These are phyloP conservation scores for Malus hybrid DNA, from an alignment of 331 rosid genomes.

Conservation along the genomic window DNA sequence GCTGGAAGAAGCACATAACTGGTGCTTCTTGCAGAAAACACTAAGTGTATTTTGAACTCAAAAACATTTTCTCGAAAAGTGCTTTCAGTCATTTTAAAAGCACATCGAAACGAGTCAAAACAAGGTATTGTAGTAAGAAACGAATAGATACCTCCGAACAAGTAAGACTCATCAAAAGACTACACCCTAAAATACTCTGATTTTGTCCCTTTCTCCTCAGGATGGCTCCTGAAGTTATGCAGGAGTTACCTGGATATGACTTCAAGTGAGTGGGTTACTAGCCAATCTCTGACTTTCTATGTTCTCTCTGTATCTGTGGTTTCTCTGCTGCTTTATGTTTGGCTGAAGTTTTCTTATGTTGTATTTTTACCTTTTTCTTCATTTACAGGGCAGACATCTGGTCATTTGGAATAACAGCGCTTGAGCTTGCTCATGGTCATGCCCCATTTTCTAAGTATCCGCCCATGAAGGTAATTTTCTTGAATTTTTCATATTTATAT, in stretches of 20 bases:
- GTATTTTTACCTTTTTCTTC: constrained; percentile 15
- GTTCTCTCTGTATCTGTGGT: neutral
- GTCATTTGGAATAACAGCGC: constrained; percentile 99
- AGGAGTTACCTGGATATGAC: constrained; percentile 96
- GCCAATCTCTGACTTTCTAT: neutral
- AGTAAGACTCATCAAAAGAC: too few species aligned
- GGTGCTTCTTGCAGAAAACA: too few species aligned
- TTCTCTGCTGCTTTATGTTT: constrained; percentile 4
- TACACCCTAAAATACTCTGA: neutral
- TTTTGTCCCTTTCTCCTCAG: constrained; percentile 34
- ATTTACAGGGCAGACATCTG: constrained; percentile 93
- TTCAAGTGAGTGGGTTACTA: constrained; percentile 68
- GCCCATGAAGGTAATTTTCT: constrained; percentile 79
- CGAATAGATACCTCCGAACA: too few species aligned
- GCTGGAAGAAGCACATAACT: too few species aligned
- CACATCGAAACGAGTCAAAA: too few species aligned
- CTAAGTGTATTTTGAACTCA: too few species aligned
- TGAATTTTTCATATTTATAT: constrained; percentile 7
- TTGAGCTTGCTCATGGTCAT: constrained; percentile 98
- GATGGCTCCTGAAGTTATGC: constrained; percentile 99
- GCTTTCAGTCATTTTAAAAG: too few species aligned
- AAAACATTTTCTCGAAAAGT: too few species aligned
- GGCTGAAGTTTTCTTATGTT: neutral
- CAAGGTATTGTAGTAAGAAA: too few species aligned
- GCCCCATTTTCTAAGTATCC: constrained; percentile 98